These are phyloP conservation scores for Triticum timopheevii DNA, from an alignment of 176 grass and related monocot genomes.

Conservation along the genomic window DNA sequence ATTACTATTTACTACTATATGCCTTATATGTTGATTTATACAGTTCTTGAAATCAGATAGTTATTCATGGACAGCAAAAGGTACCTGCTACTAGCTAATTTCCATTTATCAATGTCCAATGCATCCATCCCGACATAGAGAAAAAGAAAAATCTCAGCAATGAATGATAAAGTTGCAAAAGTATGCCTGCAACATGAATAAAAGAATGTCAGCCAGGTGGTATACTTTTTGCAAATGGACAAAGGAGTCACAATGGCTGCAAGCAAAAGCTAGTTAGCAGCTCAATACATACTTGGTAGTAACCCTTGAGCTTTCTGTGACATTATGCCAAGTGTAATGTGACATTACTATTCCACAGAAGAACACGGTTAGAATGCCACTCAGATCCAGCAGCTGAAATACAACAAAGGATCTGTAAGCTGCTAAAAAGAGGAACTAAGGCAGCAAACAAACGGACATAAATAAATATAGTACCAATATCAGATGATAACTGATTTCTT, in stretches of 20 bases:
- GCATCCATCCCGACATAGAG: slow-evolving; percentile 99
- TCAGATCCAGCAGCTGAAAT: slow-evolving; percentile 85
- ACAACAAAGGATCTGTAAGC: slow-evolving; percentile 28
- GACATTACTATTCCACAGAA: slow-evolving; percentile 99
- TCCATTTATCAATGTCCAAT: slow-evolving; percentile 99
- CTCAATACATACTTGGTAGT: slow-evolving; percentile 77
- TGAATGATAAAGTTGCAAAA: slow-evolving; percentile 94
- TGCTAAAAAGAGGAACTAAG: neutral
- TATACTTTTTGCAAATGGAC: neutral
- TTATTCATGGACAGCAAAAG: slow-evolving; percentile 22
- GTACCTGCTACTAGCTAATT: slow-evolving; percentile 82
- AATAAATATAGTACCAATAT: neutral
- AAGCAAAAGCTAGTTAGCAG: neutral
- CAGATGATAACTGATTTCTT: neutral
- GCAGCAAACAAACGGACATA: neutral
- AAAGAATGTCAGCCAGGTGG: slow-evolving; percentile 24
- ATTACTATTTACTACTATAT: neutral
- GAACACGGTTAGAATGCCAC: slow-evolving; percentile 95
- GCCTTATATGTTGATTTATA: slow-evolving; percentile 2
- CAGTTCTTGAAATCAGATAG: neutral
- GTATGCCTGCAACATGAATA: slow-evolving; percentile 61
- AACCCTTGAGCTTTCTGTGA: slow-evolving; percentile 91
- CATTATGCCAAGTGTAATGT: slow-evolving; percentile 99
- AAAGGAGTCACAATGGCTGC: neutral
- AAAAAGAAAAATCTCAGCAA: slow-evolving; percentile 91